These are phyloP conservation scores for Retiboletus flavoniger DNA, from an alignment of 1,284 basidiomycete genomes.

Conservation along the genomic window DNA sequence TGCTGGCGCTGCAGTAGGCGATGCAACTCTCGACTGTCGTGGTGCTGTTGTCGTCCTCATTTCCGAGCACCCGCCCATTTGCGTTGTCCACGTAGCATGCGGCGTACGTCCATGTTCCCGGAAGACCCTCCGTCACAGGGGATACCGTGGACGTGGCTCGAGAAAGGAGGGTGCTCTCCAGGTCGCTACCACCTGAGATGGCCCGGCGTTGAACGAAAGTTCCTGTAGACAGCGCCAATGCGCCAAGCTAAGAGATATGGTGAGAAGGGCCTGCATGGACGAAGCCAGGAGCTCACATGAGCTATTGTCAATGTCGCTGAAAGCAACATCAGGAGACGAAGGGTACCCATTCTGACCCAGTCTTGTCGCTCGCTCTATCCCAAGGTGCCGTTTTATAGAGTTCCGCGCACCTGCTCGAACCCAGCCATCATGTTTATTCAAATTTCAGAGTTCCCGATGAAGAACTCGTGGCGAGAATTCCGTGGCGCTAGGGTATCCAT, in stretches of 20 bases:
- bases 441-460: background rate
- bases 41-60: constrained; percentile 29
- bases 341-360: constrained; percentile 9
- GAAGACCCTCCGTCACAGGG: constrained; percentile 51
- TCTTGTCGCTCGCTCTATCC: background rate
- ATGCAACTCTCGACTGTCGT: constrained; percentile 51
- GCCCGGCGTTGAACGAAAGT: background rate
- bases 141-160: constrained; percentile 32
- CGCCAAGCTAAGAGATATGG: background rate
- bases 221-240: background rate
- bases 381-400: constrained; percentile 1
- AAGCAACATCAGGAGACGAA: constrained; percentile 3
- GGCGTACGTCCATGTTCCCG: constrained; percentile 47
- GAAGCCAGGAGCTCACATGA: background rate
- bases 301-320: background rate
- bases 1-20: constrained; percentile 39
- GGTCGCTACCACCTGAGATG: background rate
- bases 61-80: constrained; percentile 48
- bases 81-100: constrained; percentile 48
- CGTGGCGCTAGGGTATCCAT: background rate
- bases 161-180: background rate
- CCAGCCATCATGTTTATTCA: background rate
- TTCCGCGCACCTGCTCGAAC: background rate
- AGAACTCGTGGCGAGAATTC: background rate
- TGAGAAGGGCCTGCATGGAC: constrained; percentile 4